phyloP scores from a whole-genome alignment of 2,329 filamentous ascomycete genomes.

The Penicillium sp. region DNA sequence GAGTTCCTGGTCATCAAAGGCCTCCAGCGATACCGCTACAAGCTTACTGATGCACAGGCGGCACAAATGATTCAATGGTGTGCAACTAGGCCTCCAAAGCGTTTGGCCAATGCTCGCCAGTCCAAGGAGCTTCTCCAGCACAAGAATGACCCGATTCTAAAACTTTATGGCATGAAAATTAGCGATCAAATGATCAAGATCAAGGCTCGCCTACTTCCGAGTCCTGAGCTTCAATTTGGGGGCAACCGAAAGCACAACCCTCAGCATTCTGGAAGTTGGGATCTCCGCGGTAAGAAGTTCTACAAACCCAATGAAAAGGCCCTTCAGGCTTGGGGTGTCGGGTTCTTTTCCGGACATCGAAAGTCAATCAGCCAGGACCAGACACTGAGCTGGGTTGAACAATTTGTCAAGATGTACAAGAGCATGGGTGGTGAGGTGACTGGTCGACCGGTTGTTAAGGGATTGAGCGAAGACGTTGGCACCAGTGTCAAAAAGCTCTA shows the following conservation, averaged over 20 bases:
- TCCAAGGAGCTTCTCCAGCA: constrained; percentile 69
- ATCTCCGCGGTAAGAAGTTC: constrained; percentile 80
- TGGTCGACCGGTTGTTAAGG: constrained; percentile 48
- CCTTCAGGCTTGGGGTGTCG: constrained; percentile 73
- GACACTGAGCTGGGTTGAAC: constrained; percentile 56
- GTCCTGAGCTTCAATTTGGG: constrained; percentile 70
- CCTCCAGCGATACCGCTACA: constrained; percentile 59
- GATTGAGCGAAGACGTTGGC: constrained; percentile 47
- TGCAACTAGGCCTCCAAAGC: constrained; percentile 70
- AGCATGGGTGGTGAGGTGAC: constrained; percentile 61
- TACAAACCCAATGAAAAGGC: constrained; percentile 60
- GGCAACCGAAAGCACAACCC: constrained; percentile 58
- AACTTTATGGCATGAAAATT: constrained; percentile 72
- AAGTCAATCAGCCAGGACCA: constrained; percentile 44
- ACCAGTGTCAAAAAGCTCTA: constrained; percentile 58
- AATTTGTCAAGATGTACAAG: constrained; percentile 62
- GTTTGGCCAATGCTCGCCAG: constrained; percentile 66
- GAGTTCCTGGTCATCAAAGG: constrained; percentile 54
- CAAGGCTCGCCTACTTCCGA: constrained; percentile 68
- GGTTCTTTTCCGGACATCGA: constrained; percentile 62
- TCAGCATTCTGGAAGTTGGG: constrained; percentile 74
- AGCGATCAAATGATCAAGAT: constrained; percentile 63
- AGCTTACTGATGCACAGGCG: constrained; percentile 65
- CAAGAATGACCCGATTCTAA: constrained; percentile 66
- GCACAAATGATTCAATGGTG: constrained; percentile 90